phyloP scores from a whole-genome alignment of 768 basidiomycete species.

The Kwoniella dejecticola region DNA sequence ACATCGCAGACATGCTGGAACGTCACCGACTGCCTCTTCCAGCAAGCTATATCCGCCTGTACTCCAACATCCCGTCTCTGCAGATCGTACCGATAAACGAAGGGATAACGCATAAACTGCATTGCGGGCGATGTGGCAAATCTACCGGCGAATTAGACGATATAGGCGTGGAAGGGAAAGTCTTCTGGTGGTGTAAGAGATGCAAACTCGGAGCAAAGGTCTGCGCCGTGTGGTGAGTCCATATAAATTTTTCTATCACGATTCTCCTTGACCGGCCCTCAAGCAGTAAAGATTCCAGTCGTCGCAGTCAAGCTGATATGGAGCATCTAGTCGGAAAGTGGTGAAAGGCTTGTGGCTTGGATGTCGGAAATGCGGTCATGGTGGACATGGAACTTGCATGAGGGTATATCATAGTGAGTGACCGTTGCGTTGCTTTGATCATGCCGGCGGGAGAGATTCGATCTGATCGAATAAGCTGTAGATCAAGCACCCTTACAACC shows the following conservation, averaged over 20 bases:
- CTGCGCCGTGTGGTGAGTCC: constrained; percentile 41
- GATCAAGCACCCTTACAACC: constrained; percentile 13
- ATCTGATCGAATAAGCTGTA: not conserved
- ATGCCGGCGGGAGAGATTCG: not conserved
- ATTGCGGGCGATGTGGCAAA: constrained; percentile 38
- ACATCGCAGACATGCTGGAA: constrained; percentile 38
- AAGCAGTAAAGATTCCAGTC: no score
- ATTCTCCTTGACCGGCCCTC: not conserved
- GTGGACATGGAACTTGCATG: constrained; percentile 45
- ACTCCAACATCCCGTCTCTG: constrained; percentile 29
- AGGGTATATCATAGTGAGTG: constrained; percentile 42
- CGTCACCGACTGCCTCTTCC: constrained; percentile 27
- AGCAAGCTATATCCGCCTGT: constrained; percentile 38
- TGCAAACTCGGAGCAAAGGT: constrained; percentile 38
- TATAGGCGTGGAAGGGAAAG: constrained; percentile 32
- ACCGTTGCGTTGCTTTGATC: not conserved
- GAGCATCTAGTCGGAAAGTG: constrained; percentile 21
- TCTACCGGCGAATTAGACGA: constrained; percentile 44
- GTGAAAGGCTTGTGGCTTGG: constrained; percentile 44
- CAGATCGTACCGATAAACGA: constrained; percentile 32
- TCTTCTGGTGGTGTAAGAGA: constrained; percentile 46
- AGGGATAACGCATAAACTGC: constrained; percentile 42
- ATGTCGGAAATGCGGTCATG: constrained; percentile 44
- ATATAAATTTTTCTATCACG: not conserved
- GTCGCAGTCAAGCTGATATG: constrained; percentile 3